phyloP scores from a whole-genome alignment of 2,329 filamentous ascomycete species.

The Amylocarpus encephaloides region DNA sequence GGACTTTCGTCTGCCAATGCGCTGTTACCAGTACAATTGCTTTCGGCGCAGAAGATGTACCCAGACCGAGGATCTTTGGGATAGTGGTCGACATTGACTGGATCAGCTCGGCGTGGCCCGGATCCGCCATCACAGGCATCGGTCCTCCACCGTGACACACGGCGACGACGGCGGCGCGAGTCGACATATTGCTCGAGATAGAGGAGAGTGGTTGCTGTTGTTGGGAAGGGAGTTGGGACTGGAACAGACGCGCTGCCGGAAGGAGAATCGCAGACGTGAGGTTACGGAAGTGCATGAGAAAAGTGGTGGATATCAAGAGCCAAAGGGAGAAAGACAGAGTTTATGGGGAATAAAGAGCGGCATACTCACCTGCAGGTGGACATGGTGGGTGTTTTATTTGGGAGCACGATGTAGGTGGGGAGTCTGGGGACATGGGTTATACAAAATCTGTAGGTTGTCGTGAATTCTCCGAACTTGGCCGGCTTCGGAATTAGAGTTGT shows the following conservation, averaged over 20 bases:
- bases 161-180: conserved; percentile 18
- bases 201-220: conserved; percentile 3
- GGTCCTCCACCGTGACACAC: conserved; percentile 38
- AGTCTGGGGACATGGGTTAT: too few relatives aligned
- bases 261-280: conserved; percentile 9
- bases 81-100: conserved; percentile 47
- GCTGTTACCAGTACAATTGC: conserved; percentile 72
- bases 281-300: conserved; percentile 13
- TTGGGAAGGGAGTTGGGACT: conserved; percentile 4
- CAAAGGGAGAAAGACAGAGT: neutral
- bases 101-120: conserved; percentile 43
- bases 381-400: neutral
- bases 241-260: conserved; percentile 5
- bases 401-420: neutral
- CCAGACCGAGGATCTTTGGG: conserved; percentile 49
- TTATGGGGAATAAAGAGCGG: neutral
- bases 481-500: neutral
- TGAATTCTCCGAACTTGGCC: neutral
- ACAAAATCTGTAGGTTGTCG: too few relatives aligned
- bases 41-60: conserved; percentile 49
- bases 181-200: conserved; percentile 2
- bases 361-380: neutral
- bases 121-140: conserved; percentile 52
- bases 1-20: conserved; percentile 60
- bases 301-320: neutral